Evolutionary conservation across 352 stramenopile genomes (phyloP), one percentile per base, ranked within the genome.

Genomic region (Phytopythium chamaehyphon): DNA sequence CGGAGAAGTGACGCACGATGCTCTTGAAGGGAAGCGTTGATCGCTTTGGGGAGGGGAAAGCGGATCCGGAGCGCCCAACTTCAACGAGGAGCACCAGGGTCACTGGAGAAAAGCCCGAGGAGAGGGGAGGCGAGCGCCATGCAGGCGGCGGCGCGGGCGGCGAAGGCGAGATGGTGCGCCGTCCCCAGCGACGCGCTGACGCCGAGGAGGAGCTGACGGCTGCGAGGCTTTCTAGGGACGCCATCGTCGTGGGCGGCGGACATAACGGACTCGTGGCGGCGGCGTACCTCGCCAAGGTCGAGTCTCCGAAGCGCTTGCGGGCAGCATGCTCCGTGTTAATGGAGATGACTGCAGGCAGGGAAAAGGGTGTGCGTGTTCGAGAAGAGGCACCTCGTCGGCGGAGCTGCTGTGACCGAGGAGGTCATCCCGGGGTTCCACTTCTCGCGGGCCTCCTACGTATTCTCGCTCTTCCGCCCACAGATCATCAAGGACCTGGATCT

Each of bases 371-470:
- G 86, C 28, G 87, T 97, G 26, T 57, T 97, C 48, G 88, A 97
- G 66, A 88, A 90, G 56, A 68, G 88, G 2, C 75, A 94, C 49
- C 19, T 96, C n/a, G 71, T 97, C 2, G 88, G 88, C 2, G 88
- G 88, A 3, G 88, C 88, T 8, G 88, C 88, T 0, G 87, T 97
- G 40, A 97, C 88, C 6, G 88, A 97, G 57, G 88, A 97, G 52
- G 89, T 97, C 55, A 78, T 96, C 40, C 83, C 86, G 0, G 85
- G 88, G 16, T 97, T 95, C 68, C 88, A 90, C 35, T 97, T 97
- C 62, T 96, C 85, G 35, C 76, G 88, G 33, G 89, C 83, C 10
- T 97, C 88, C 31, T 97, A 97, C 61, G 78, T 97, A 9, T 90
- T 93, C 50, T 93, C 86, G 39, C 73, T 97, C 16, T 93, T 97